These are phyloP conservation scores for Papilionanthe hybrid DNA, from an alignment of 116 monocot genomes.

Conservation along the genomic window DNA sequence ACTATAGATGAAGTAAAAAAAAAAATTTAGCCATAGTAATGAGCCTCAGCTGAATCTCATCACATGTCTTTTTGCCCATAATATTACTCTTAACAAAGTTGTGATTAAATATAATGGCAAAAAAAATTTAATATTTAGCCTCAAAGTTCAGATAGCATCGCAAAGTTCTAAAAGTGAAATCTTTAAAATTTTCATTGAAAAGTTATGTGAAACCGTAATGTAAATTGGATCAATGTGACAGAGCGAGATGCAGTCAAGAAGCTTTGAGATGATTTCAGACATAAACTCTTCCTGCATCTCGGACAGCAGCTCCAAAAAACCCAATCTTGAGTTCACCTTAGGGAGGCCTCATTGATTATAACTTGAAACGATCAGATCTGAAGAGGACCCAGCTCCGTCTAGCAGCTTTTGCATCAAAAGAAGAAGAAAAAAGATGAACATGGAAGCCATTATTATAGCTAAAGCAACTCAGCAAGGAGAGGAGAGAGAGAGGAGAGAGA, in stretches of 20 bases:
- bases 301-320: slow-evolving; percentile 15
- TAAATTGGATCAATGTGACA: slow-evolving; percentile 4
- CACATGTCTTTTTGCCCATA: too few species aligned
- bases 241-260: slow-evolving; percentile 13
- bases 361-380: neutral
- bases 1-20: too few species aligned
- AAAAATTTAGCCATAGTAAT: too few species aligned
- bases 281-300: slow-evolving; percentile 11
- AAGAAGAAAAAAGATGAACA: slow-evolving; percentile 1
- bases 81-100: too few species aligned
- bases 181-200: neutral
- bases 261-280: slow-evolving; percentile 9
- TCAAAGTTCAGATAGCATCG: too few species aligned
- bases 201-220: neutral
- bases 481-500: neutral
- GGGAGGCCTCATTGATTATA: slow-evolving; percentile 16
- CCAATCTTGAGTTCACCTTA: slow-evolving; percentile 30
- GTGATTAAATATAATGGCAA: too few species aligned
- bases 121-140: too few species aligned
- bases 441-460: slow-evolving; percentile 4
- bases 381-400: neutral
- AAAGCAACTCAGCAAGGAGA: neutral
- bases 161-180: too few species aligned
- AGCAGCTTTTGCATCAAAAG: neutral
- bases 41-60: too few species aligned